A percentile compares a stretch with the other conserved stretches of the same genome.
Evolutionary conservation across 2,329 filamentous ascomycete species (phyloP).

Genomic region (Aaosphaeria arxii): DNA sequence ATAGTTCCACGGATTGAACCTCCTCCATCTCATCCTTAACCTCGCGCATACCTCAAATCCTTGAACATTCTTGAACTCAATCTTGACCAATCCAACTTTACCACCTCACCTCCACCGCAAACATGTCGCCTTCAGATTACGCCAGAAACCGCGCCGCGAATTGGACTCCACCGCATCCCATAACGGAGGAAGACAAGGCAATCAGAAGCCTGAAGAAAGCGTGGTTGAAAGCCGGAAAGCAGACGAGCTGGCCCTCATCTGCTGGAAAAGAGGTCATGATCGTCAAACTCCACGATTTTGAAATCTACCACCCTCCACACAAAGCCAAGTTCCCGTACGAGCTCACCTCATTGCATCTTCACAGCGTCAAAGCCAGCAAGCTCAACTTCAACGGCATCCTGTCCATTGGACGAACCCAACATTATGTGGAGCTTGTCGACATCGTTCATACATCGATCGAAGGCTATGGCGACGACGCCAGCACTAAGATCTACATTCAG

Average conservation of each 20-base stretch:
- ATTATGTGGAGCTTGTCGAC: conserved; percentile 55
- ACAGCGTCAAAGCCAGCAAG: conserved; percentile 13
- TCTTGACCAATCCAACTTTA: no score
- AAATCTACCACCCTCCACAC: conserved; percentile 12
- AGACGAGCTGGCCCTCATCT: neutral
- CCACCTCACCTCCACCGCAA: no score
- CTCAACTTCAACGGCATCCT: conserved; percentile 39
- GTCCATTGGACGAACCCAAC: conserved; percentile 38
- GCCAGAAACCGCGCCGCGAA: neutral
- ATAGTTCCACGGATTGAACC: no score
- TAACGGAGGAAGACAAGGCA: neutral
- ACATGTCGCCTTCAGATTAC: no score
- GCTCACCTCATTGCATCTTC: conserved; percentile 15
- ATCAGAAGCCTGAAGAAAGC: neutral
- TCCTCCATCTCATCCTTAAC: no score
- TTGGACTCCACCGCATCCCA: neutral
- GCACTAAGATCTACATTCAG: conserved; percentile 63
- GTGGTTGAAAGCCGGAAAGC: neutral
- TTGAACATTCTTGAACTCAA: no score
- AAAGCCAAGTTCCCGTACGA: conserved; percentile 7
- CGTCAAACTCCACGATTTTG: conserved; percentile 8
- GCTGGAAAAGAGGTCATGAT: neutral
- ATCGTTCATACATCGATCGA: conserved; percentile 64
- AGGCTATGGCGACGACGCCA: conserved; percentile 56
- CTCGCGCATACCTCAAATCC: no score